Evolutionary conservation across 1,284 basidiomycete genomes (phyloP).

Genomic region (Butyriboletus appendiculatus): DNA sequence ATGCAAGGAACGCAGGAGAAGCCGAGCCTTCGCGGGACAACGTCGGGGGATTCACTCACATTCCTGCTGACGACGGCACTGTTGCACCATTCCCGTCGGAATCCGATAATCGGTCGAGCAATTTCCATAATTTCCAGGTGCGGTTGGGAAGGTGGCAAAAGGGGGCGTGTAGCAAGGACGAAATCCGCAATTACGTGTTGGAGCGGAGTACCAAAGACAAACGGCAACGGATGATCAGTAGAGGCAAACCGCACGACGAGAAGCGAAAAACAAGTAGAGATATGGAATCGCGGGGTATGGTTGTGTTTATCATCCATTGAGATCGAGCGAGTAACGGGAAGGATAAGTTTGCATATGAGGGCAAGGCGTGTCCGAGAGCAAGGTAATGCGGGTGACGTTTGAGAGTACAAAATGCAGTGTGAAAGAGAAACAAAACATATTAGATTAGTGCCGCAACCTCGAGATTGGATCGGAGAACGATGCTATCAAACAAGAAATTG

Average conservation of each 20-base stretch:
- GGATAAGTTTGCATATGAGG: constrained; percentile 23
- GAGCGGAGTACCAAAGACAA: constrained; percentile 21
- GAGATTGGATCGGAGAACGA: constrained; percentile 60
- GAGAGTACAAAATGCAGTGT: constrained; percentile 14
- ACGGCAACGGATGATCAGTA: constrained; percentile 26
- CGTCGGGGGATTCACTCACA: constrained; percentile 46
- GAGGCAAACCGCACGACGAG: constrained; percentile 13
- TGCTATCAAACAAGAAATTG: constrained; percentile 41
- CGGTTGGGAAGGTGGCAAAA: neutral
- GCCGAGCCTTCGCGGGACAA: neutral
- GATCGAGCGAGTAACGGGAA: constrained; percentile 21
- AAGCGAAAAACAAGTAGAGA: constrained; percentile 9
- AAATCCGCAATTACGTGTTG: constrained; percentile 29
- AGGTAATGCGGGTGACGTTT: constrained; percentile 16
- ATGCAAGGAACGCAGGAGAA: constrained; percentile 1
- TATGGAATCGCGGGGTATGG: constrained; percentile 9
- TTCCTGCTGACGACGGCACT: constrained; percentile 70
- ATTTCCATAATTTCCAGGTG: constrained; percentile 14
- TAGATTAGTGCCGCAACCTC: constrained; percentile 58
- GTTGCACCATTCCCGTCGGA: constrained; percentile 9
- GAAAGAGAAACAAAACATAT: constrained; percentile 24
- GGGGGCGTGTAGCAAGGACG: constrained; percentile 23
- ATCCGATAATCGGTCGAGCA: neutral
- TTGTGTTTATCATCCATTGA: constrained; percentile 19
- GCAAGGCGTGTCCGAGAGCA: constrained; percentile 12